Evolutionary conservation across 2,329 filamentous ascomycete genomes (phyloP), one percentile per base, ranked within the genome.

Genomic region (Aspergillus tanneri): DNA sequence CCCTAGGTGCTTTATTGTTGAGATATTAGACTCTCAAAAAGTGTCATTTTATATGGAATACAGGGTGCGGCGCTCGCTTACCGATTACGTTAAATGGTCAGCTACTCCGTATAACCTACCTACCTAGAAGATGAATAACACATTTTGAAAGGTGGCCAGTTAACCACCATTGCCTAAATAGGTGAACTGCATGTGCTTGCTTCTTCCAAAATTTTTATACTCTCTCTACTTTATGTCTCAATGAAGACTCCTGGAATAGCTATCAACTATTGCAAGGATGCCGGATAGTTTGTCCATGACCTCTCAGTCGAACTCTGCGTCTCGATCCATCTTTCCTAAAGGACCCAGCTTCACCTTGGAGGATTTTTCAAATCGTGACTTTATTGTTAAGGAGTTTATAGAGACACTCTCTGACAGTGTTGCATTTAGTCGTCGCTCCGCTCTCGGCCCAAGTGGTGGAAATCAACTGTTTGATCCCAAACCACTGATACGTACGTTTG

Each of bases 321-420:
- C 82, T 59, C 80, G 84, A 72, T 78, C 84, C 57, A 79, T 91
- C 65, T 92, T 88, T 66, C 86, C 87, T 48, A 84, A 83, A 69
- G 88, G 86, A 30, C 88, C 89, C 52, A 86, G 80, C 68, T 96
- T 96, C 74, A 89, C 84, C 8, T 79, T 97, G 52, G 89, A 96
- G 36, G 90, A 91, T 73, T 90, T 91, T 71, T 88, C 88, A 48
- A 88, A 79, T 67, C 88, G 88, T 62, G 93, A 97, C 73, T 99
- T 97, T 65, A 96, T 97, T 55, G 92, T 97, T 57, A 90, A 95
- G 64, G 93, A 99, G 74, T 99, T 99, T 67, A 86, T 99, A 61
- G 95, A 99, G 68, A 83, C 86, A 43, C 84, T 99, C 49, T 93
- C 92, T 42, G 91, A 97, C 55, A 87, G 79, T 59, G 88, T 90